Percentiles rank a stretch among this genome's conserved stretches.
Evolutionary conservation across 805 yeast genomes (phyloP).

Genomic region (Candida broadrunensis): DNA sequence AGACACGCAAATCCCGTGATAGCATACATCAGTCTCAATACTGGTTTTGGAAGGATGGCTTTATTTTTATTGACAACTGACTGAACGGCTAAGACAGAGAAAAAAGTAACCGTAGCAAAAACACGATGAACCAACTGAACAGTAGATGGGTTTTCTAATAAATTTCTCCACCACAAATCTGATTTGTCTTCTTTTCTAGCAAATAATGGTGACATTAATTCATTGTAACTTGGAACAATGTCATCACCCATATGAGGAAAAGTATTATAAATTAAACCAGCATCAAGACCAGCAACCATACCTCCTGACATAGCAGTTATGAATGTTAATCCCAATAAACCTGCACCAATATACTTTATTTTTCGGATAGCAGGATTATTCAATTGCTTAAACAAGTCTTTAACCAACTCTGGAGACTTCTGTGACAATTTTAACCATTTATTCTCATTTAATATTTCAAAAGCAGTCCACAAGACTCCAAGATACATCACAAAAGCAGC

Average conservation of each 20-base stretch:
- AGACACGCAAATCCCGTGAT: constrained; percentile 80
- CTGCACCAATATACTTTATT: constrained; percentile 54
- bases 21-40: constrained; percentile 56
- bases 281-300: constrained; percentile 96
- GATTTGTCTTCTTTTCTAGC: constrained; percentile 64
- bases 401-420: constrained; percentile 53
- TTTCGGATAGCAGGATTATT: constrained; percentile 57
- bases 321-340: constrained; percentile 67
- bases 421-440: constrained; percentile 51
- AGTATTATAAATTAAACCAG: constrained; percentile 92
- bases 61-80: constrained; percentile 60
- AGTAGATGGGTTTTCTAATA: constrained; percentile 92
- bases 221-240: constrained; percentile 70
- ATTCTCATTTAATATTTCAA: constrained; percentile 73
- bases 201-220: constrained; percentile 71
- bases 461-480: constrained; percentile 88
- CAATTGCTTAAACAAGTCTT: constrained; percentile 53
- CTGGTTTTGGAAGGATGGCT: constrained; percentile 49
- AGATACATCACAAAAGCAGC: constrained; percentile 86
- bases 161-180: constrained; percentile 87
- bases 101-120: constrained; percentile 78
- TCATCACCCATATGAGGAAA: constrained; percentile 96
- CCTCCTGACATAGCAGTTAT: constrained; percentile 97
- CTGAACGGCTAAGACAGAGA: constrained; percentile 67
- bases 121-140: constrained; percentile 91